A percentile compares a stretch with the other conserved stretches of the same genome.
These are phyloP conservation scores for Poa annua DNA, from an alignment of 176 grass and related monocot genomes.

Conservation along the genomic window DNA sequence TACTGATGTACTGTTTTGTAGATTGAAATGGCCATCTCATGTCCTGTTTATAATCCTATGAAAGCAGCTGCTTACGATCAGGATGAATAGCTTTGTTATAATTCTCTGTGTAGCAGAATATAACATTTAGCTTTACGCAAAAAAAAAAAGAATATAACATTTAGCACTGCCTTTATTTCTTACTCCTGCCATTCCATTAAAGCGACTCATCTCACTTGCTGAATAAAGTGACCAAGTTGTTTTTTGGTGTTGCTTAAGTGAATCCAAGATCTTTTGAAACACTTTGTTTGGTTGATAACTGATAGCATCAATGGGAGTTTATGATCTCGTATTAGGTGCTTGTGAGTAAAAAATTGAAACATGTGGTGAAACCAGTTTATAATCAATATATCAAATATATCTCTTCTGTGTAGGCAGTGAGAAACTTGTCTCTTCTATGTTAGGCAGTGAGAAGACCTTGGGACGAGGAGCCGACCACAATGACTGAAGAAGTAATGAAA, in stretches of 20 bases:
- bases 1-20: neutral
- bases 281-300: conserved; percentile 2
- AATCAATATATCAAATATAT: conserved; percentile 2
- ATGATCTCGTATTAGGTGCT: neutral
- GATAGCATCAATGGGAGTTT: neutral
- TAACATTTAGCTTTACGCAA: no score
- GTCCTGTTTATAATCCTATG: conserved; percentile 4
- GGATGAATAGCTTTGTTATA: conserved; percentile 23
- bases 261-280: neutral
- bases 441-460: conserved; percentile 94
- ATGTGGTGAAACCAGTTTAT: neutral
- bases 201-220: neutral
- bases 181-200: neutral
- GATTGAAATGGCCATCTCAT: conserved; percentile 12
- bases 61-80: conserved; percentile 15
- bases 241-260: neutral
- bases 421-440: conserved; percentile 47
- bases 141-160: no score
- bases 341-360: neutral
- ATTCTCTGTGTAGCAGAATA: neutral
- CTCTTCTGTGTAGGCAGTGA: conserved; percentile 57
- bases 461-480: conserved; percentile 82
- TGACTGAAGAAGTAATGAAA: conserved; percentile 98
- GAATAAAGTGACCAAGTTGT: neutral
- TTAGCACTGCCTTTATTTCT: conserved; percentile 2